Percentiles rank a stretch among this genome's conserved stretches.
These are phyloP conservation scores for Salix suchowensis DNA, from an alignment of 345 rosid species.

Conservation along the genomic window DNA sequence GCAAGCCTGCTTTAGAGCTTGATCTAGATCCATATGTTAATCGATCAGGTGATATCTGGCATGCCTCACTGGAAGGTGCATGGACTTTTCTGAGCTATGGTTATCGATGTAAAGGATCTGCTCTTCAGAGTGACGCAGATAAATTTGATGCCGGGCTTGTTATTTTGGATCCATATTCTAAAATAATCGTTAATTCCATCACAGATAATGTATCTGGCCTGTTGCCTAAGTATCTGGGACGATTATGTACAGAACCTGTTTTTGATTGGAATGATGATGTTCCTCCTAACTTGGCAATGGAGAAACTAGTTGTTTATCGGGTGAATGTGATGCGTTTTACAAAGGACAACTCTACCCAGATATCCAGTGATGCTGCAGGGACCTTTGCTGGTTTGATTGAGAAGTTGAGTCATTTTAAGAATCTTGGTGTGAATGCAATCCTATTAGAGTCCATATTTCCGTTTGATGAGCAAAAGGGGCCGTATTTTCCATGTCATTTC, in stretches of 20 bases:
- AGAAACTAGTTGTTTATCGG: slow-evolving; percentile 62
- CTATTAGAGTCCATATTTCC: slow-evolving; percentile 78
- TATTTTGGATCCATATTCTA: slow-evolving; percentile 83
- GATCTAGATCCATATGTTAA: slow-evolving; percentile 86
- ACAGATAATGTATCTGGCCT: slow-evolving; percentile 24
- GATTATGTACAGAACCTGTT: slow-evolving; percentile 43
- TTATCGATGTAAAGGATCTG: slow-evolving; percentile 48
- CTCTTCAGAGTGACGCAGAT: slow-evolving; percentile 24
- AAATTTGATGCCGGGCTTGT: slow-evolving; percentile 29
- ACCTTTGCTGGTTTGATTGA: slow-evolving; percentile 71
- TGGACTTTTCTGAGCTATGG: slow-evolving; percentile 56
- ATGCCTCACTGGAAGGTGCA: slow-evolving; percentile 53
- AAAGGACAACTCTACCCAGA: slow-evolving; percentile 60
- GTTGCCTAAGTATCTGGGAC: slow-evolving; percentile 45
- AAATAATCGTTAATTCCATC: slow-evolving; percentile 34
- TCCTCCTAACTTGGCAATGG: slow-evolving; percentile 54
- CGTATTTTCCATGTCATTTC: slow-evolving; percentile 79
- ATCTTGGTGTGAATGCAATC: slow-evolving; percentile 79
- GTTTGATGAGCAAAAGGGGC: slow-evolving; percentile 60
- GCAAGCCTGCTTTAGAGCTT: slow-evolving; percentile 74
- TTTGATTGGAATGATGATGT: slow-evolving; percentile 80
- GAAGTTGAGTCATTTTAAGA: slow-evolving; percentile 62
- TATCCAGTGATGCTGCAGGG: slow-evolving; percentile 54
- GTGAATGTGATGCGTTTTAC: slow-evolving; percentile 72
- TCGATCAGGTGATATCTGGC: slow-evolving; percentile 87